Conservation (phyloP, 768 basidiomycete genomes). For the Gautieria morchelliformis region DNA sequence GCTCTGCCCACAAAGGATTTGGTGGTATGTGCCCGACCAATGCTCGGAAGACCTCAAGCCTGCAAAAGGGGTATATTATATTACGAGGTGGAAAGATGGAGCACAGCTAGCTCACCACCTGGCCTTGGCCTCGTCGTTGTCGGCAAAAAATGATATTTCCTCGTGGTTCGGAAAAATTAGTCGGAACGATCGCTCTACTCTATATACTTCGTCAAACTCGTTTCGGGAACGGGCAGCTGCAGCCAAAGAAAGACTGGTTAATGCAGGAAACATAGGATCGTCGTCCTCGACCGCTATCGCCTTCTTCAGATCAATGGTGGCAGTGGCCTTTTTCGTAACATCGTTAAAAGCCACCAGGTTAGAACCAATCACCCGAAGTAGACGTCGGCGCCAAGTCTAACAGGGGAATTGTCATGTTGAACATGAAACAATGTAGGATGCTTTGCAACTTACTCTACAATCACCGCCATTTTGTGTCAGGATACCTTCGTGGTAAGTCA, state of each 20-base stretch:
- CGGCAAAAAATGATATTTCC: conserved; percentile 85
- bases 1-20: conserved; percentile 88
- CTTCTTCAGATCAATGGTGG: conserved; percentile 86
- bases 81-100: background rate
- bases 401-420: conserved; percentile 8
- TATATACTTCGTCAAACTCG: conserved; percentile 55
- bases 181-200: conserved; percentile 78
- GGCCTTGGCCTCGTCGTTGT: conserved; percentile 78
- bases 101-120: conserved; percentile 53
- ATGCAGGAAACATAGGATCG: conserved; percentile 33
- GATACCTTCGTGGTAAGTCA: conserved; percentile 86
- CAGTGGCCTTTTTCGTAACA: conserved; percentile 81
- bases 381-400: conserved; percentile 76
- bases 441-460: conserved; percentile 55
- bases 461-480: conserved; percentile 93
- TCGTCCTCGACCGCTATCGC: conserved; percentile 72
- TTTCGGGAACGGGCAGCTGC: conserved; percentile 31
- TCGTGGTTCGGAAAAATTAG: conserved; percentile 69
- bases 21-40: conserved; percentile 85
- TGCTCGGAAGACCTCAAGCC: conserved; percentile 79
- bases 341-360: conserved; percentile 88
- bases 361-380: conserved; percentile 75
- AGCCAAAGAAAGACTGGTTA: conserved; percentile 36
- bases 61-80: conserved; percentile 20
- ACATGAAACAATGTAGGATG: background rate